Evolutionary conservation across 108 stramenopile species (phyloP), one percentile per base, ranked within the genome.

Genomic region (Epithemia pelagica): DNA sequence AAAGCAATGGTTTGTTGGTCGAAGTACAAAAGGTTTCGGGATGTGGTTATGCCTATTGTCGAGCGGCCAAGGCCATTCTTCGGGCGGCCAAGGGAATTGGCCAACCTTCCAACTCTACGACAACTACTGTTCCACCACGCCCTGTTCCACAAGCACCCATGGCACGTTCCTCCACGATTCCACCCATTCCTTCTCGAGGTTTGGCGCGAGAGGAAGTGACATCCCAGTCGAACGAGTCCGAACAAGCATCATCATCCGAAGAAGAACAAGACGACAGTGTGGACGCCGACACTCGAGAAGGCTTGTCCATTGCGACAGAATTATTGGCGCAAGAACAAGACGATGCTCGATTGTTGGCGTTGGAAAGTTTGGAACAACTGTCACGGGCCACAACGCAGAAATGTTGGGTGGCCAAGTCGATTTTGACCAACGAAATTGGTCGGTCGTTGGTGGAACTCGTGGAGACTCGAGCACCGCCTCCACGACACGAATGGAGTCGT

Each of bases 21-120:
- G 56, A 58, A n/a, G 8, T n/a, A 7, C 56, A 58, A 21, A 23
- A 27, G 8, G 21, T n/a, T 5, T n/a, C 7, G 18, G 56, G 56
- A n/a, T 58, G 56, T 27, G 22, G 56, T 7, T 58, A 26, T 58
- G 7, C 26, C 18, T 58, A 58, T n/a, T 5, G 5, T 23, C 56
- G 21, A n/a, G 26, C 56, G 5, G 56, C 26, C 15, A 58, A 58
- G 56, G 7, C 56, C 7, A 8, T 58, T 27, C 26, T 58, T 21
- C 56, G 56, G 8, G 56, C 56, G 18, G 56, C 56, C 22, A 58
- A 58, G 56, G 56, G 56, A 18, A 46, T 46, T 5, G 37, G 10
- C 15, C 10, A 5, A 10, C 37, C 37, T 46, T 5, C 37, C 37
- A 15, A 5, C 10, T 46, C 37, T 46, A 15, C 37, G 5, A 5